A percentile compares a stretch with the other conserved stretches of the same genome.
Conservation (phyloP, 2,329 filamentous ascomycete species). For the Alternaria arbusti region DNA sequence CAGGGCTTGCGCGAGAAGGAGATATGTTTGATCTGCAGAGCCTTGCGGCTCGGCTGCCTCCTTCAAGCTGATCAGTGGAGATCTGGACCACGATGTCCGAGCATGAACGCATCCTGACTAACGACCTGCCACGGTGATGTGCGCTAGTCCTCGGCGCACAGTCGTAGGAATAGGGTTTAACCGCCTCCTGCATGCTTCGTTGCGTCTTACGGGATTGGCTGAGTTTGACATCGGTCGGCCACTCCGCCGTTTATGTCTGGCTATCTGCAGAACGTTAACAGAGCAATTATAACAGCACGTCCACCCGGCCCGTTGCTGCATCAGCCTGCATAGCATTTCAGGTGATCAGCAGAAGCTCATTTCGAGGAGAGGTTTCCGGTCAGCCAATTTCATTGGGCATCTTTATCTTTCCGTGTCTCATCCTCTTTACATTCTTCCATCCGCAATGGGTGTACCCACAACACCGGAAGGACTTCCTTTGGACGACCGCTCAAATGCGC, state of each 20-base stretch:
- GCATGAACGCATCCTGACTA: conserved; percentile 5
- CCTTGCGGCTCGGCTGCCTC: neutral
- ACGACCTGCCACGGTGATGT: neutral
- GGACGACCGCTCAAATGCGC: conserved; percentile 28
- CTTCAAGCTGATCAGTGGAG: neutral
- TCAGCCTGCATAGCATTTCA: neutral
- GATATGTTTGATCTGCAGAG: neutral
- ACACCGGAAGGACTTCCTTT: conserved; percentile 20
- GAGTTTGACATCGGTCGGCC: conserved; percentile 1
- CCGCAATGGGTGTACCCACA: conserved; percentile 21
- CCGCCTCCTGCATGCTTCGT: conserved; percentile 4
- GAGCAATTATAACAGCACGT: conserved; percentile 9
- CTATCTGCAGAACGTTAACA: neutral
- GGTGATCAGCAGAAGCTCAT: neutral
- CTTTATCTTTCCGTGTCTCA: neutral
- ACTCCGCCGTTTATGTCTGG: neutral
- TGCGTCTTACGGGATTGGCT: neutral
- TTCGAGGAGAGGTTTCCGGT: neutral
- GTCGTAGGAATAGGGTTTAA: neutral
- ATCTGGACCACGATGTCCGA: neutral
- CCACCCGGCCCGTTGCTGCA: neutral
- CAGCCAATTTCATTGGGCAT: neutral
- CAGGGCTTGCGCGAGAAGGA: neutral
- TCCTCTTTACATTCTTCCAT: neutral
- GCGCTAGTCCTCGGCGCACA: neutral